phyloP scores from a whole-genome alignment of 2,329 filamentous ascomycete species.

The Pezicula neosporulosa region DNA sequence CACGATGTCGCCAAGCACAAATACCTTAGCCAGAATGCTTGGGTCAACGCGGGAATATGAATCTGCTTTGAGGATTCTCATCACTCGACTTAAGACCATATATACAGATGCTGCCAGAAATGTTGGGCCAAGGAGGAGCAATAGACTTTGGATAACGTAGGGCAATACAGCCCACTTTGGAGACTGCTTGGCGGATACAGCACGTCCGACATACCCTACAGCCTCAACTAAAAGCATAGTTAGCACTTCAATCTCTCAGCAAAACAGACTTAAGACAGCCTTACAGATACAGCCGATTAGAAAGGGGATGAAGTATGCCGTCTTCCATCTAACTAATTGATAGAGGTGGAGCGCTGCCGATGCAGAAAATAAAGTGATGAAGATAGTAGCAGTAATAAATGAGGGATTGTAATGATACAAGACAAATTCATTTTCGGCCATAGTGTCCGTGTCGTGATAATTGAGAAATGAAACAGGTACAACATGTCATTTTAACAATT shows the following conservation, averaged over 20 bases:
- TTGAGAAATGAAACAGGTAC: too few species aligned
- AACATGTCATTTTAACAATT: too few species aligned
- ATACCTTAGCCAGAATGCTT: conserved; percentile 44
- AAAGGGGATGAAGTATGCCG: conserved; percentile 46
- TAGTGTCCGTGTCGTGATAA: too few species aligned
- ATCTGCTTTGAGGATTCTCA: conserved; percentile 33
- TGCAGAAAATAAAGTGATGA: conserved; percentile 33
- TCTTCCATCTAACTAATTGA: conserved; percentile 32
- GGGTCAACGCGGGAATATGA: conserved; percentile 36
- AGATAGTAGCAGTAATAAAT: conserved; percentile 34
- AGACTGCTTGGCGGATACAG: background rate
- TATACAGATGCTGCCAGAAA: conserved; percentile 40
- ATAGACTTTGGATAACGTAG: conserved; percentile 35
- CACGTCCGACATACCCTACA: background rate
- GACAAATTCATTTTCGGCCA: background rate
- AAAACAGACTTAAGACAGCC: conserved; percentile 6
- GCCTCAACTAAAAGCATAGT: background rate
- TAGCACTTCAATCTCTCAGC: background rate
- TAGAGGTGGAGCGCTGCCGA: conserved; percentile 31
- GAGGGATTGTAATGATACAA: conserved; percentile 45
- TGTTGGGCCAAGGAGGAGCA: conserved; percentile 37
- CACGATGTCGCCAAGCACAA: conserved; percentile 44
- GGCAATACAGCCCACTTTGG: conserved; percentile 9
- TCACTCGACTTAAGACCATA: conserved; percentile 40
- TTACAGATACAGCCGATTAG: conserved; percentile 43